Percentiles rank a stretch among this genome's conserved stretches.
Evolutionary conservation across 768 basidiomycete species (phyloP).

Genomic region (Tephrocybe sp.): DNA sequence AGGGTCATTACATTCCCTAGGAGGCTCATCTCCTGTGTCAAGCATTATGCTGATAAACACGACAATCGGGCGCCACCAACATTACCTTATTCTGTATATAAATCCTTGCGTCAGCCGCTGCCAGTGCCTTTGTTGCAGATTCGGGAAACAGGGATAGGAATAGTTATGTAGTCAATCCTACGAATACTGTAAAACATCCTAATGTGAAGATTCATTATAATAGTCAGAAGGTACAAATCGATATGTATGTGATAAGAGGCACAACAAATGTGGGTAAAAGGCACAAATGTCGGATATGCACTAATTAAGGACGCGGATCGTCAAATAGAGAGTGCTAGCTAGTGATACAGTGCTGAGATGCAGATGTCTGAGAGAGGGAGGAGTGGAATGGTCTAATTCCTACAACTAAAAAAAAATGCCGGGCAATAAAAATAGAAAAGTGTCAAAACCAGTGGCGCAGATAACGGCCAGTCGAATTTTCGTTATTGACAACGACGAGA

Average conservation of each 20-base stretch:
- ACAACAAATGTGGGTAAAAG: no score
- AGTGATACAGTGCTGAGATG: slow-evolving; percentile 3
- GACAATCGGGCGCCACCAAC: no score
- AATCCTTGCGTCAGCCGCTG: no score
- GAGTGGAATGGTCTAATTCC: background rate
- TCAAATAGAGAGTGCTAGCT: background rate
- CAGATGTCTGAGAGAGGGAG: background rate
- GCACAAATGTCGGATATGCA: background rate
- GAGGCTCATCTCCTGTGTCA: no score
- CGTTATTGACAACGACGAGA: slow-evolving; percentile 16
- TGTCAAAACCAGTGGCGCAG: slow-evolving; percentile 9
- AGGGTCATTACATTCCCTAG: background rate
- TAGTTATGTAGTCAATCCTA: no score
- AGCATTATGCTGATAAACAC: no score
- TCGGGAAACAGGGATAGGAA: no score
- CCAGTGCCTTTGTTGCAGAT: no score
- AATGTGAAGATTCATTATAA: background rate
- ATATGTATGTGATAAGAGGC: background rate
- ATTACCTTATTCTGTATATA: no score
- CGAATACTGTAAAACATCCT: background rate
- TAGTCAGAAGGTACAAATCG: background rate
- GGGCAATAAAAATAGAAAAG: slow-evolving; percentile 1
- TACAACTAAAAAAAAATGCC: background rate
- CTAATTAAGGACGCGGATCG: background rate
- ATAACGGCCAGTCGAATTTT: background rate